Percentiles rank a stretch among this genome's conserved stretches.
Conservation (phyloP, 257 asterid genomes). For the Nyctanthes arbortristis region DNA sequence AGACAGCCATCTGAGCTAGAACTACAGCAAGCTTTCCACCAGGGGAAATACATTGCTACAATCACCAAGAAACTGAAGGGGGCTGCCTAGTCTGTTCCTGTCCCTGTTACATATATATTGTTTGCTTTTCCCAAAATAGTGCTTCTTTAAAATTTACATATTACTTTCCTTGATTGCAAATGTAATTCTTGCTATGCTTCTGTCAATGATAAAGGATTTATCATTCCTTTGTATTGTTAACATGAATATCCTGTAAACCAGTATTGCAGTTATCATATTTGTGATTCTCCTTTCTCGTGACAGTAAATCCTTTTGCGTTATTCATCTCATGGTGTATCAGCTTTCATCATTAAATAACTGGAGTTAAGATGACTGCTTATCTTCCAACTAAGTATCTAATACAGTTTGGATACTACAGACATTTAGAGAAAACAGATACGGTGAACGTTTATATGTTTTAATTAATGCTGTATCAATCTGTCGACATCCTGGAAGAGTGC, state of each 20-base stretch:
- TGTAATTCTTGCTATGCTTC: background rate
- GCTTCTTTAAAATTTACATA: background rate
- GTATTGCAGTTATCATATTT: background rate
- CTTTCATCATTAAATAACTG: background rate
- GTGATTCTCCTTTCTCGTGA: background rate
- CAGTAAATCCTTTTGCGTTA: background rate
- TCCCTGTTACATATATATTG: background rate
- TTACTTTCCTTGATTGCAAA: background rate
- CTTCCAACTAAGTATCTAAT: too few species aligned
- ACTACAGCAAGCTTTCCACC: slow-evolving; percentile 43
- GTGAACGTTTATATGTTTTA: too few species aligned
- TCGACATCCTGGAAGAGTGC: too few species aligned
- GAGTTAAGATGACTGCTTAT: background rate
- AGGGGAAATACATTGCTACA: slow-evolving; percentile 35
- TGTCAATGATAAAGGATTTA: slow-evolving; percentile 1
- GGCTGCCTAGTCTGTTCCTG: slow-evolving; percentile 25
- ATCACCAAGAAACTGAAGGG: slow-evolving; percentile 43
- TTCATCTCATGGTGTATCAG: background rate
- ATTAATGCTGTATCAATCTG: too few species aligned
- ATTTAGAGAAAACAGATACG: too few species aligned
- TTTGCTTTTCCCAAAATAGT: background rate
- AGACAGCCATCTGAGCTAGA: slow-evolving; percentile 44
- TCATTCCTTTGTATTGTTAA: background rate
- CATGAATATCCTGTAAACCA: background rate
- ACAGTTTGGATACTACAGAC: background rate